Evolutionary conservation across 2,329 filamentous ascomycete genomes (phyloP), one percentile per base, ranked within the genome.

Genomic region (Trichoderma aggressivum): DNA sequence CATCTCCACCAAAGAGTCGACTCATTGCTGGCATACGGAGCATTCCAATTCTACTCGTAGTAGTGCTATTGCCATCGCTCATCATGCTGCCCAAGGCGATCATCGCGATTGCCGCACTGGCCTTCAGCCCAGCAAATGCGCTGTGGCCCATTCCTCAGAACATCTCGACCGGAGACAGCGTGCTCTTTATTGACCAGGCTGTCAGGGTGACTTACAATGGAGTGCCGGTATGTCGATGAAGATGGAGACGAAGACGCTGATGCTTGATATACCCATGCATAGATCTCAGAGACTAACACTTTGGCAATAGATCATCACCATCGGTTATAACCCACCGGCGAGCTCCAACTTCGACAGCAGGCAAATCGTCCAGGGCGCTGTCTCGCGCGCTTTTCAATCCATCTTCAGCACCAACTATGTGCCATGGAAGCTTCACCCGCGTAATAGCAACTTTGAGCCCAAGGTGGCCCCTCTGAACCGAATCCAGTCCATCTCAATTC

Each of bases 381-480:
- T 91, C n/a, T 84, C 85, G 24, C 86, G 91, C 59, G 85, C 91
- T 8, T 82, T 90, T 73, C 80, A 86, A 28, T 87, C 86, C 71
- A 88, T 95, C 70, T 92, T 94, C 80, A 81, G 86, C 28, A 83
- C 90, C 72, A 89, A 87, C 75, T 89, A 94, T 73, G 87, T 93
- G n/a, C 93, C 93, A 0, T 96, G 92, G 92, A 94, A 90, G 82
- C 87, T 96, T 70, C 86, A 91, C 74, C 85, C 87, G 30, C 87
- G 90, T 43, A 85, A 89, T 75, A 85, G 87, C 71, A 77, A 87
- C 59, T 91, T 89, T 74, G 92, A 95, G 80, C 92, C 93, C 0
- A 78, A 83, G 7, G 76, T 78, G 30, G 76, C 80, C 36, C 75
- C 76, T 64, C 83, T 86, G 75, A 65, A 65, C 59, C 84, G 79